Base-by-base conservation (phyloP, 2,329 filamentous ascomycete genomes). In the Chrysosporium keratinophilum region DNA sequence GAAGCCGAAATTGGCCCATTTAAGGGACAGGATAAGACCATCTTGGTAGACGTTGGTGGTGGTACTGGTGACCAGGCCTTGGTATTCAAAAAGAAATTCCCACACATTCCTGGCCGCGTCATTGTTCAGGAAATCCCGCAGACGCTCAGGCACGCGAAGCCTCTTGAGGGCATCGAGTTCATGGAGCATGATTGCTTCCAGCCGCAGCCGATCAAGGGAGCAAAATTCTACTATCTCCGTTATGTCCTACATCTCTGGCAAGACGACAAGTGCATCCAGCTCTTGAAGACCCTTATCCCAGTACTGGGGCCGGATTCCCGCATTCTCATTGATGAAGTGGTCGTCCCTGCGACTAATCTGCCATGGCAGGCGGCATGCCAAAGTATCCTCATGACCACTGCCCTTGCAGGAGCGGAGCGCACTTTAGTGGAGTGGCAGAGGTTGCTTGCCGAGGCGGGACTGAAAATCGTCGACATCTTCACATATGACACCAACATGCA, bases 251-350 rank as follows among this genome's bases (percentile, higher is more conserved):
- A 66, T 46, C 60, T 64, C 50, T 65, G 59, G 57, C 52, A 57
- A 15, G 63, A 65, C 39, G 57, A 58, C 19, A 55, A 60, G 15
- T 57, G 56, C 15, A 44, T 52, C 6, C 34, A 57, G 46, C 61
- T 63, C 35, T 41, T 65, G 2, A 60, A 61, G 11, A 58, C 65
- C 11, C 59, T 69, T 1, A 57, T 60, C 0, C 52, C 60, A 1
- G 71, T 71, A 1, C 65, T 74, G 61, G 61, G 56, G 1, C 52
- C 59, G 0, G 63, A 69, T 5, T 73, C 71, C 0, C 57, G 61
- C 10, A 64, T 76, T 28, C 57, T 77, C 7, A 70, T 76, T 51
- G 69, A 73, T 46, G 74, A 76, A 31, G 65, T 71, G 46, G 69
- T 74, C 1, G 49, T 75, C 0, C 70, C 72, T 2, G 58, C 70